Conservation (phyloP, 2,329 filamentous ascomycete species). For the Penicillium brevicompactum region DNA sequence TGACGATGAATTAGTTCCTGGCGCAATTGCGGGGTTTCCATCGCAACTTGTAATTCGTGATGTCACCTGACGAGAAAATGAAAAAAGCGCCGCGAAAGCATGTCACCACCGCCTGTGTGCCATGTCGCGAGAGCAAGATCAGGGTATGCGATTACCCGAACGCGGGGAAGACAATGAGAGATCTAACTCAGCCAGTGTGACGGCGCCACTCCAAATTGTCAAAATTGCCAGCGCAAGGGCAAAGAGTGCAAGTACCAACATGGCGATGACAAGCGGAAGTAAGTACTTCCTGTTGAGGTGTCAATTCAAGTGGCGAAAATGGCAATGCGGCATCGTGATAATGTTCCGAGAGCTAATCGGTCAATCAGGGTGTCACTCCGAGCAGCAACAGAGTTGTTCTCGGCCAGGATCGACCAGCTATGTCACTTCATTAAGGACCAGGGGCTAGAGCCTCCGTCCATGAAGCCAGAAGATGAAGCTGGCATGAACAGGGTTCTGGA, state of each 20-base stretch:
- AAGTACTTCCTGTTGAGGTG: conserved; percentile 15
- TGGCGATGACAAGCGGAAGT: conserved; percentile 45
- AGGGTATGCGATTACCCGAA: conserved; percentile 32
- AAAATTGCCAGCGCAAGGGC: conserved; percentile 42
- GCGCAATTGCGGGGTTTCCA: conserved; percentile 2
- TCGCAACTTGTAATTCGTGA: conserved; percentile 4
- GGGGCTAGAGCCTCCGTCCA: conserved; percentile 41
- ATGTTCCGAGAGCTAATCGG: conserved; percentile 10
- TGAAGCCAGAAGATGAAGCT: conserved; percentile 41
- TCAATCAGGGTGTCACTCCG: conserved; percentile 37
- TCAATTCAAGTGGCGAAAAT: background rate
- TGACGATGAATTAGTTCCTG: conserved; percentile 7
- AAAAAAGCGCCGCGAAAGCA: conserved; percentile 43
- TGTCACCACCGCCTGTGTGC: conserved; percentile 49
- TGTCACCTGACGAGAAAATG: conserved; percentile 31
- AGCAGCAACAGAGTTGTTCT: conserved; percentile 40
- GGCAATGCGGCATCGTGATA: background rate
- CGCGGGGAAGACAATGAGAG: background rate
- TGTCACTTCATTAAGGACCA: conserved; percentile 46
- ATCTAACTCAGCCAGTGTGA: conserved; percentile 34
- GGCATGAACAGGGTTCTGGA: conserved; percentile 43
- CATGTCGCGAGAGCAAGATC: conserved; percentile 50
- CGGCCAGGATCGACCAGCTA: conserved; percentile 41
- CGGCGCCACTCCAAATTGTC: conserved; percentile 39
- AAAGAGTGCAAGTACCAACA: conserved; percentile 44